phyloP scores from a whole-genome alignment of 768 basidiomycete species.

The Mycena alexandri region DNA sequence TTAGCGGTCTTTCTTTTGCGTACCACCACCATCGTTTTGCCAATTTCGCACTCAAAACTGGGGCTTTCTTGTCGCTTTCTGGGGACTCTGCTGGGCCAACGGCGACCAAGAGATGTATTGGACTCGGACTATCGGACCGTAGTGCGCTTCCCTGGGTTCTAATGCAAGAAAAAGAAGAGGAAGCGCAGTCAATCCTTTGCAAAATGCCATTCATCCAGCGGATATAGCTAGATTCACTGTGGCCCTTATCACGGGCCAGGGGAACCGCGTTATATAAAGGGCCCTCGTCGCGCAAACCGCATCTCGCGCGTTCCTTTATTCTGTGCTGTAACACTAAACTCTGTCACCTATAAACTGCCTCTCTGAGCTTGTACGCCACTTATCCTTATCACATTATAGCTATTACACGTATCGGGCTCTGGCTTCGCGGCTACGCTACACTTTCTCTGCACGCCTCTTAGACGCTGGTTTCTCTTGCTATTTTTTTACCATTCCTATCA shows the following conservation, averaged over 20 bases:
- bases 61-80: neutral
- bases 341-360: constrained; percentile 13
- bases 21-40: constrained; percentile 6
- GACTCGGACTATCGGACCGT: constrained; percentile 25
- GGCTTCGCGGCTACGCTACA: constrained; percentile 29
- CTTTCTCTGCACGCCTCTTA: constrained; percentile 15
- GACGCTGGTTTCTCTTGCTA: constrained; percentile 20
- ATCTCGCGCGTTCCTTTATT: constrained; percentile 13
- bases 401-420: constrained; percentile 31
- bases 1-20: constrained; percentile 1
- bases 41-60: neutral
- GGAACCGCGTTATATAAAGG: constrained; percentile 16
- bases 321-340: constrained; percentile 24
- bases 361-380: constrained; percentile 22
- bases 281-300: neutral
- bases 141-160: constrained; percentile 6
- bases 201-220: constrained; percentile 1
- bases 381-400: constrained; percentile 36
- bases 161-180: constrained; percentile 14
- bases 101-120: neutral
- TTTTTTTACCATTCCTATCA: constrained; percentile 30
- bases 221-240: constrained; percentile 19
- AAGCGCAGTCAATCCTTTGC: constrained; percentile 10
- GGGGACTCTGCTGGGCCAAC: neutral
- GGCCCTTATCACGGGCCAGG: constrained; percentile 21